A percentile compares a stretch with the other conserved stretches of the same genome.
phyloP scores from a whole-genome alignment of 108 stramenopile species.

The Cyclotella atomus region DNA sequence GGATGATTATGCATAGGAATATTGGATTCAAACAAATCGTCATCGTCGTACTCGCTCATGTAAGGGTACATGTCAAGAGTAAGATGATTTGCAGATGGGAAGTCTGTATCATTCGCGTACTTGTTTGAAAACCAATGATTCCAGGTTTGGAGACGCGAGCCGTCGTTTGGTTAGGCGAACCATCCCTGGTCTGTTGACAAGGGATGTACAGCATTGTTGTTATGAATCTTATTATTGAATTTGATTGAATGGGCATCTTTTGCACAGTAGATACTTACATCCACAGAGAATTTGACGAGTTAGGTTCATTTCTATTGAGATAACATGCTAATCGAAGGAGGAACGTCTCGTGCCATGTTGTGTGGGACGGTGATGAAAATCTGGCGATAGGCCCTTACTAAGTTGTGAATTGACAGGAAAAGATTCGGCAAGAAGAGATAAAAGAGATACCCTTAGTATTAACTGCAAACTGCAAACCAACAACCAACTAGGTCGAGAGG shows the following conservation, averaged over 20 bases:
- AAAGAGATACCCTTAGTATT: too few relatives aligned
- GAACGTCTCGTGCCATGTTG: too few relatives aligned
- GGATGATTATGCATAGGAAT: conserved; percentile 25
- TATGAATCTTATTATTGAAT: not conserved
- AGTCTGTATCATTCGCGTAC: not conserved
- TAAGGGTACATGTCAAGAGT: conserved; percentile 44
- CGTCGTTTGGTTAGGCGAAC: conserved; percentile 43
- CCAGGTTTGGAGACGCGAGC: conserved; percentile 38
- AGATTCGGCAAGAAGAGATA: not conserved
- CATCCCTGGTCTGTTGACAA: conserved; percentile 42
- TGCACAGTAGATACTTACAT: not conserved
- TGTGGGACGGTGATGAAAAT: too few relatives aligned
- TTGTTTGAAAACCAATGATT: conserved; percentile 35
- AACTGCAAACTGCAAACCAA: not conserved
- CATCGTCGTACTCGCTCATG: conserved; percentile 41
- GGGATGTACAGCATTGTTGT: not conserved
- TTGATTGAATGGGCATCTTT: not conserved
- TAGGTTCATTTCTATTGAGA: not conserved
- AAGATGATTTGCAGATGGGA: conserved; percentile 21
- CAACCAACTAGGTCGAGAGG: not conserved
- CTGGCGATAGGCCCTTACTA: too few relatives aligned
- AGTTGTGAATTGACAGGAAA: not conserved
- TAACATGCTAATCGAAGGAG: too few relatives aligned
- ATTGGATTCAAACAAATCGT: conserved; percentile 35
- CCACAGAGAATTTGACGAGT: not conserved